Conservation (phyloP, 202 grass and related monocot species). For the Musa balbisiana region DNA sequence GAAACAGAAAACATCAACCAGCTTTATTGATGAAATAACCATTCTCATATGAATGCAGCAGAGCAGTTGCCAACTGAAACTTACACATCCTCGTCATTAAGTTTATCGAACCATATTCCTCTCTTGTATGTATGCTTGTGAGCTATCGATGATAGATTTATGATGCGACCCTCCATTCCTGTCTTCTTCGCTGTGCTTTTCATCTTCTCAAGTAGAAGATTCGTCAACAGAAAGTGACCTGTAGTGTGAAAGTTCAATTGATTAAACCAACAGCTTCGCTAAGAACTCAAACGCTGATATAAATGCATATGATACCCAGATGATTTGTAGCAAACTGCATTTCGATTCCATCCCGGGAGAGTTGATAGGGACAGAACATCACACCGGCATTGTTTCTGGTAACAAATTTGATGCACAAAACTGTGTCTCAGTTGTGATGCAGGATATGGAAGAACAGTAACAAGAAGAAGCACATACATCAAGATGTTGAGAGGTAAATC, state of each 20-base stretch:
- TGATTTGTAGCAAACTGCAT: conserved; percentile 96
- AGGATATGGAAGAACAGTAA: not conserved
- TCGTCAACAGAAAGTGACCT: conserved; percentile 95
- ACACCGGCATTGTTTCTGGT: conserved; percentile 96
- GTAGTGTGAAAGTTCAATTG: conserved; percentile 10
- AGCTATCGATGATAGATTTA: conserved; percentile 88
- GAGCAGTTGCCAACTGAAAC: not conserved
- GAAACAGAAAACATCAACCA: conserved; percentile 16
- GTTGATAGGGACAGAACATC: conserved; percentile 93
- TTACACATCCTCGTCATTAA: conserved; percentile 66
- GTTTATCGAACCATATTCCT: conserved; percentile 65
- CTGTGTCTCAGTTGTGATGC: not conserved
- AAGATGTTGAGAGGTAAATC: conserved; percentile 83
- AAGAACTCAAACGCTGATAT: not conserved
- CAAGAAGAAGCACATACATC: conserved; percentile 33
- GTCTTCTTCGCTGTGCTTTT: conserved; percentile 61
- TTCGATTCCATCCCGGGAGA: conserved; percentile 86
- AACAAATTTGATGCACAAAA: conserved; percentile 13
- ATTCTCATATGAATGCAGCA: not conserved
- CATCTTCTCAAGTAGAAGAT: conserved; percentile 93
- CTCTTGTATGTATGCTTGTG: conserved; percentile 66
- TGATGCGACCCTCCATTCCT: conserved; percentile 72
- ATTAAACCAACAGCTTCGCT: too few relatives aligned
- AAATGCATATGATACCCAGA: conserved; percentile 46
- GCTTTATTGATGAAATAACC: not conserved